These are phyloP conservation scores for Aspergillus viridinutans DNA, from an alignment of 2,329 filamentous ascomycete species.

Conservation along the genomic window DNA sequence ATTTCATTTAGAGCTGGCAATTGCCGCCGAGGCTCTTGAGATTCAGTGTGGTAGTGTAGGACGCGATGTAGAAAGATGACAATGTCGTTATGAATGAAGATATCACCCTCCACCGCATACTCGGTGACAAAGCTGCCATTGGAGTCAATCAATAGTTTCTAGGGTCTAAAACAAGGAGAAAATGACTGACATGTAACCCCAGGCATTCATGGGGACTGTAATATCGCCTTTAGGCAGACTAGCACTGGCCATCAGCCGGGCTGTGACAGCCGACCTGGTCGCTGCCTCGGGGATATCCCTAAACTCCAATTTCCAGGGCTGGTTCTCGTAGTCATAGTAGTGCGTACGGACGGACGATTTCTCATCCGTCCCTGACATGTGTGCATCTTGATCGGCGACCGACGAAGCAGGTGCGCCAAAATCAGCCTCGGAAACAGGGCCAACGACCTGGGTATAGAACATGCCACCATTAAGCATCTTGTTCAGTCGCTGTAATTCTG, in stretches of 20 bases:
- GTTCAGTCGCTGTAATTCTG: slow-evolving; percentile 43
- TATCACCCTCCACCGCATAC: slow-evolving; percentile 54
- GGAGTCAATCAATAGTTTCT: slow-evolving; percentile 7
- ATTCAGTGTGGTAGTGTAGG: slow-evolving; percentile 43
- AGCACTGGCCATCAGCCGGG: slow-evolving; percentile 49
- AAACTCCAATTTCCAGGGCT: slow-evolving; percentile 45
- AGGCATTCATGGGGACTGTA: slow-evolving; percentile 47
- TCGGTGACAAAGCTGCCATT: slow-evolving; percentile 51
- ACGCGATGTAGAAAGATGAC: slow-evolving; percentile 55
- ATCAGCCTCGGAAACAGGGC: slow-evolving; percentile 37
- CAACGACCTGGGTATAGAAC: slow-evolving; percentile 53
- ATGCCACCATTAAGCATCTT: slow-evolving; percentile 49
- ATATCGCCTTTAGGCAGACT: slow-evolving; percentile 49
- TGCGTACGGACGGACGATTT: slow-evolving; percentile 2
- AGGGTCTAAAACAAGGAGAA: slow-evolving; percentile 4
- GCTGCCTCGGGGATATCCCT: slow-evolving; percentile 49
- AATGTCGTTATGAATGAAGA: slow-evolving; percentile 56
- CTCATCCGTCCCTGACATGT: slow-evolving; percentile 27
- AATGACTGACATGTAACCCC: slow-evolving; percentile 50
- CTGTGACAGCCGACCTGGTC: slow-evolving; percentile 50
- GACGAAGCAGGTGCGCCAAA: slow-evolving; percentile 24
- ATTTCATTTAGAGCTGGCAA: slow-evolving; percentile 46
- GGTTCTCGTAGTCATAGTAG: slow-evolving; percentile 33
- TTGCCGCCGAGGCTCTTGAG: slow-evolving; percentile 28
- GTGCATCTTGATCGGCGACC: slow-evolving; percentile 30